Evolutionary conservation across 257 asterid species (phyloP).

Genomic region (Forsythia viridissima): DNA sequence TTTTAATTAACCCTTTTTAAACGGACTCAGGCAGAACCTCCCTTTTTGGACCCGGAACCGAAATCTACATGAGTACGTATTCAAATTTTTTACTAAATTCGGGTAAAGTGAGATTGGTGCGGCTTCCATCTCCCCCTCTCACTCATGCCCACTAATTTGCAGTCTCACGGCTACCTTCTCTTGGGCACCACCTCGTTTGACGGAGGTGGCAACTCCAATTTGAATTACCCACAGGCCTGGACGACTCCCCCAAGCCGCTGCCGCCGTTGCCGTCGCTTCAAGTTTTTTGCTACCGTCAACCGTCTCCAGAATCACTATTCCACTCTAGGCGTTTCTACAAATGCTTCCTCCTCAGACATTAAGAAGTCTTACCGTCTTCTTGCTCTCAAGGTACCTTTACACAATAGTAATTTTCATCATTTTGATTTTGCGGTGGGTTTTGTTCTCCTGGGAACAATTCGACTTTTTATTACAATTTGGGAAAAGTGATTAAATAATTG

Average conservation of each 20-base stretch:
- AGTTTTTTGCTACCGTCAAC: constrained; percentile 41
- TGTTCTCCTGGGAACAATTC: neutral
- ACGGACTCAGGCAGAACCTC: too few relatives aligned
- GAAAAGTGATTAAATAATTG: neutral
- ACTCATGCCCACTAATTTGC: constrained; percentile 33
- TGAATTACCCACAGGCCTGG: constrained; percentile 23
- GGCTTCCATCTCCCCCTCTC: neutral
- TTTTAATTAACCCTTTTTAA: too few relatives aligned
- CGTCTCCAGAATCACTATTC: constrained; percentile 61
- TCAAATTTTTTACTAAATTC: neutral
- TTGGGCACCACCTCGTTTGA: constrained; percentile 51
- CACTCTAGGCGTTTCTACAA: constrained; percentile 60
- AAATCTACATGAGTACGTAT: too few relatives aligned
- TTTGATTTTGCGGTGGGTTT: neutral
- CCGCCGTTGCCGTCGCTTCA: constrained; percentile 31
- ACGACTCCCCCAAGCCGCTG: constrained; percentile 24
- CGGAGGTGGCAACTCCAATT: constrained; percentile 46
- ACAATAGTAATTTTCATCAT: neutral
- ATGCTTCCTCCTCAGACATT: constrained; percentile 63
- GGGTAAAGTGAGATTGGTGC: neutral
- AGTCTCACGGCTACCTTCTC: constrained; percentile 46
- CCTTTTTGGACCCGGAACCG: too few relatives aligned
- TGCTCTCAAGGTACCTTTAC: constrained; percentile 65
- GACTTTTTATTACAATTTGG: neutral
- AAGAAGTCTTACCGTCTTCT: constrained; percentile 79